A percentile compares a stretch with the other conserved stretches of the same genome.
phyloP scores from a whole-genome alignment of 140 eudicot genomes.

The Senecio squalidus region DNA sequence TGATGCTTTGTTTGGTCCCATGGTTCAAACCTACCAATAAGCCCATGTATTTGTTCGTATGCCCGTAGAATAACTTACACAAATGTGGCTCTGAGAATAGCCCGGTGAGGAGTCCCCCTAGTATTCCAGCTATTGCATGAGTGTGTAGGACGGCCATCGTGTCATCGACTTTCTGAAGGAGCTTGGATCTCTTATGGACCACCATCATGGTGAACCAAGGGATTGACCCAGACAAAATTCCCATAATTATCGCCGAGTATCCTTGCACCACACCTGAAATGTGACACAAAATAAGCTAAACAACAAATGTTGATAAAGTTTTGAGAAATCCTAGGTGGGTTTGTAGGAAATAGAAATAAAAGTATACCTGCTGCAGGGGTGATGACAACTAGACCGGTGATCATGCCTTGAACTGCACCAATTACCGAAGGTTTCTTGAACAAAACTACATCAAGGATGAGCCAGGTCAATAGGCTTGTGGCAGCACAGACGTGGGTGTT shows the following conservation, averaged over 20 bases:
- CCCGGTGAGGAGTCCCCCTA: conserved; percentile 50
- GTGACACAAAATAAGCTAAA: neutral
- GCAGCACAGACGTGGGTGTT: conserved; percentile 27
- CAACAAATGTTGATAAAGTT: neutral
- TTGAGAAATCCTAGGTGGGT: neutral
- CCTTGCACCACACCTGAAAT: conserved; percentile 56
- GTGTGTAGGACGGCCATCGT: conserved; percentile 77
- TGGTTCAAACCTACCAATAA: conserved; percentile 35
- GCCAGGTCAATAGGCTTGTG: conserved; percentile 26
- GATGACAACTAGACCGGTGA: conserved; percentile 25
- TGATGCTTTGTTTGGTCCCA: conserved; percentile 8
- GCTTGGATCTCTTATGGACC: conserved; percentile 51
- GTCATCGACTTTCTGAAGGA: conserved; percentile 58
- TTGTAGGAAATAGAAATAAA: neutral
- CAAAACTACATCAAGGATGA: conserved; percentile 22
- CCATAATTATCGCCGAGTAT: conserved; percentile 64
- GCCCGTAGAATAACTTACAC: conserved; percentile 27
- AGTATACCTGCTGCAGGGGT: conserved; percentile 22
- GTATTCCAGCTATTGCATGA: conserved; percentile 60
- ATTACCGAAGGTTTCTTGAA: conserved; percentile 21
- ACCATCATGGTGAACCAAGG: conserved; percentile 87
- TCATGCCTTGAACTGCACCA: conserved; percentile 32
- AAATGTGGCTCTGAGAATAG: conserved; percentile 38
- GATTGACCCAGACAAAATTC: conserved; percentile 50
- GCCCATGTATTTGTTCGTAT: conserved; percentile 26